Percentiles rank a stretch among this genome's conserved stretches.
phyloP scores from a whole-genome alignment of 805 yeast species.

The Saturnispora hagleri region DNA sequence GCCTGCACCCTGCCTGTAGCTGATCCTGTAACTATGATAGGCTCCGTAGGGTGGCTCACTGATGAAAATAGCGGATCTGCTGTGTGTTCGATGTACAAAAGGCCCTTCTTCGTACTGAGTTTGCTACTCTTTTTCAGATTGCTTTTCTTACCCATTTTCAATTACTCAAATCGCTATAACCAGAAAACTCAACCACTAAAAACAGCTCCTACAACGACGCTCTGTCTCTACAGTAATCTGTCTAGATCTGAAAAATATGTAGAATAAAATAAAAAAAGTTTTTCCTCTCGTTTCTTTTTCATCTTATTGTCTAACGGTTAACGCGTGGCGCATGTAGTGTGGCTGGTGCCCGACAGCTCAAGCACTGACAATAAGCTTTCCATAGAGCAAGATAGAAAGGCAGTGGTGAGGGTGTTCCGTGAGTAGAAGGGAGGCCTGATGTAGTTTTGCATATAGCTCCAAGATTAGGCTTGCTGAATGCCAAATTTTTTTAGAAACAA shows the following conservation, averaged over 20 bases:
- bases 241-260: background rate
- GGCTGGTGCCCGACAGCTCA: background rate
- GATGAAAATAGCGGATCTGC: conserved; percentile 63
- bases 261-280: no score
- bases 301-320: background rate
- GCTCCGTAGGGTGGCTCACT: conserved; percentile 69
- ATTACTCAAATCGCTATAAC: background rate
- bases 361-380: no score
- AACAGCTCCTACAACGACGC: background rate
- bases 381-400: no score
- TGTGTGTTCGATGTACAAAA: conserved; percentile 36
- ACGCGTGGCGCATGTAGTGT: background rate
- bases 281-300: background rate
- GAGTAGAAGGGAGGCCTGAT: no score
- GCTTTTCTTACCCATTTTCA: conserved; percentile 7
- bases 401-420: no score
- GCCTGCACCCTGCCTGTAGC: conserved; percentile 73
- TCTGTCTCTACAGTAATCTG: background rate
- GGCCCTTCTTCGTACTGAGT: conserved; percentile 22
- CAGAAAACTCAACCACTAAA: background rate
- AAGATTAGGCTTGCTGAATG: no score
- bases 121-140: conserved; percentile 10
- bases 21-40: conserved; percentile 59
- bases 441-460: no score
- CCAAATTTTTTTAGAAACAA: no score